A percentile compares a stretch with the other conserved stretches of the same genome.
Conservation (phyloP, 225 moss, liverwort and hornwort species). For the Lunularia cruciata region DNA sequence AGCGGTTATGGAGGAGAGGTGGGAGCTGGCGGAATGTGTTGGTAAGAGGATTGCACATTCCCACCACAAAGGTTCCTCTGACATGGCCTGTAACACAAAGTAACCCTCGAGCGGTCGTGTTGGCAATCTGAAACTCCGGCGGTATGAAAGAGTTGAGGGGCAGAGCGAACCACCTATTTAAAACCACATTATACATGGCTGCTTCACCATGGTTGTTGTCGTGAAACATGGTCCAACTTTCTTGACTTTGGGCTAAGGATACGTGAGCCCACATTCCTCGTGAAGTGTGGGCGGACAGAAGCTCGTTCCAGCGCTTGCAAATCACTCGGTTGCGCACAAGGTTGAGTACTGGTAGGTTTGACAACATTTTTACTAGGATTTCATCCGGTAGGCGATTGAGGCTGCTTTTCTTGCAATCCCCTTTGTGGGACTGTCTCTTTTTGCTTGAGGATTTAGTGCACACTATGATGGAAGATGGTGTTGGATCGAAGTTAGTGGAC, state of each 20-base stretch:
- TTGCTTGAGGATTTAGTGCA: not conserved
- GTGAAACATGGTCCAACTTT: slow-evolving; percentile 7
- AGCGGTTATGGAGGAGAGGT: slow-evolving; percentile 6
- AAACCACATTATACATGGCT: slow-evolving; percentile 1
- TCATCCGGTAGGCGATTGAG: slow-evolving; percentile 9
- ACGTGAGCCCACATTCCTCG: slow-evolving; percentile 7
- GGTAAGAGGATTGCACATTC: slow-evolving; percentile 11
- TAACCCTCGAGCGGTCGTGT: slow-evolving; percentile 5
- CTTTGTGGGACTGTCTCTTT: not conserved
- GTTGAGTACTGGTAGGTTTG: not conserved
- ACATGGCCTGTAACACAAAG: slow-evolving; percentile 10
- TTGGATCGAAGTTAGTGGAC: not conserved
- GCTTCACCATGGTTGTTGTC: slow-evolving; percentile 16
- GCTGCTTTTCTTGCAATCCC: not conserved
- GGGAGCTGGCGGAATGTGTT: slow-evolving; percentile 11
- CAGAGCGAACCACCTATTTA: slow-evolving; percentile 16
- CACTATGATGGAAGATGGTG: not conserved
- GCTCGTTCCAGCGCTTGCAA: slow-evolving; percentile 17
- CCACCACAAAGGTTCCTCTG: slow-evolving; percentile 12
- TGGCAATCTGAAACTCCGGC: slow-evolving; percentile 3
- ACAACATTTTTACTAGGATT: slow-evolving; percentile 1
- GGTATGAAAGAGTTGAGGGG: slow-evolving; percentile 6
- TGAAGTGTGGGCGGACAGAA: not conserved
- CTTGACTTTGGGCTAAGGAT: not conserved
- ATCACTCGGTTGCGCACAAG: slow-evolving; percentile 14